phyloP scores from a whole-genome alignment of 495 filamentous ascomycete genomes.

The Aspergillus funiculosus region DNA sequence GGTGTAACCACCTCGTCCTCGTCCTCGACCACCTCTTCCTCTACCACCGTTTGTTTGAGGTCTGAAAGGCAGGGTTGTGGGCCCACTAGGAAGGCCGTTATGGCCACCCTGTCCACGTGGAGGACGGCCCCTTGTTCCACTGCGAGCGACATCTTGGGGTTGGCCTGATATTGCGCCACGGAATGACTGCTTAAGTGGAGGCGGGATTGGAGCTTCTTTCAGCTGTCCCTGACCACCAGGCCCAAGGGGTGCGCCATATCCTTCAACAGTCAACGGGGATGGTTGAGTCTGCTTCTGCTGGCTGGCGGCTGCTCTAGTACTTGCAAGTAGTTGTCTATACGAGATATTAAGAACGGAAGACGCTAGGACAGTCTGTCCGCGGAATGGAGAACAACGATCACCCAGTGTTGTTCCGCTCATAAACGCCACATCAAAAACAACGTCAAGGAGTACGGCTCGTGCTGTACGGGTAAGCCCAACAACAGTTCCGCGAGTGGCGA shows the following conservation, averaged over 20 bases:
- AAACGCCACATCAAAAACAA: constrained; percentile 89
- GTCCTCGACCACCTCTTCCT: constrained; percentile 21
- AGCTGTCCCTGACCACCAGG: constrained; percentile 60
- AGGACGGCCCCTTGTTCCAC: constrained; percentile 30
- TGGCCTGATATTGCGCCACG: constrained; percentile 57
- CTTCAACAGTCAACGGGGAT: constrained; percentile 53
- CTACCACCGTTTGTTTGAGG: constrained; percentile 29
- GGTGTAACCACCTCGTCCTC: constrained; percentile 45
- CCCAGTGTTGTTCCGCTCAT: constrained; percentile 92
- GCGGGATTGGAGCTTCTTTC: constrained; percentile 60
- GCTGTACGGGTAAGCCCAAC: constrained; percentile 84
- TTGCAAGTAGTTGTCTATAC: constrained; percentile 71
- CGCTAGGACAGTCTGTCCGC: constrained; percentile 83
- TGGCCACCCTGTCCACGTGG: constrained; percentile 33
- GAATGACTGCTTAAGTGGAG: constrained; percentile 65
- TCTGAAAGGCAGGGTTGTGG: constrained; percentile 33
- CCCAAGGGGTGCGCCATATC: constrained; percentile 53
- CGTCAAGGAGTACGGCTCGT: constrained; percentile 74
- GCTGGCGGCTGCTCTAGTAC: constrained; percentile 62
- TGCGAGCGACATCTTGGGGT: neutral
- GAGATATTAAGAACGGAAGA: constrained; percentile 82
- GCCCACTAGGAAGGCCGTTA: constrained; percentile 40
- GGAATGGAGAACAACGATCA: constrained; percentile 89
- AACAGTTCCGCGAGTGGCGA: constrained; percentile 85
- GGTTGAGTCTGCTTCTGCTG: constrained; percentile 46